These are phyloP conservation scores for Parietaria judaica DNA, from an alignment of 306 rosid genomes.

Conservation along the genomic window DNA sequence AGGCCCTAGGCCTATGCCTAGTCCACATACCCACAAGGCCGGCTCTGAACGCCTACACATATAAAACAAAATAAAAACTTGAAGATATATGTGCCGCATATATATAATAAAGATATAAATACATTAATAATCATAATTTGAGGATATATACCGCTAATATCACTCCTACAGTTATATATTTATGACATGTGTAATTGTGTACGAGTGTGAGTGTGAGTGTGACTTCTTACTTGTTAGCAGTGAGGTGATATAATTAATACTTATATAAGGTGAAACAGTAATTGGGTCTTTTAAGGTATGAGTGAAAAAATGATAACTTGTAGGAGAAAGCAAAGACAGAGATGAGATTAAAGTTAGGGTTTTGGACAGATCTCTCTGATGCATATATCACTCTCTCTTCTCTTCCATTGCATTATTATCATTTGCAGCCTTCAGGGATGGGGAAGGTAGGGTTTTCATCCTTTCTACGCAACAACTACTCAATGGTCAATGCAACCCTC, in stretches of 20 bases:
- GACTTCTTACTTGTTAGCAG: too few relatives aligned
- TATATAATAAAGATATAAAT: too few relatives aligned
- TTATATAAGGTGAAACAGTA: conserved; percentile 3
- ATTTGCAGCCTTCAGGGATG: conserved; percentile 14
- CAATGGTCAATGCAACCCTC: conserved; percentile 23
- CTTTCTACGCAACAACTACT: conserved; percentile 26
- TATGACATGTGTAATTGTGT: not conserved
- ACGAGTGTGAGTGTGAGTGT: not conserved
- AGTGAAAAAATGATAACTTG: conserved; percentile 25
- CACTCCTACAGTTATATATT: not conserved
- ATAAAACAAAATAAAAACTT: too few relatives aligned
- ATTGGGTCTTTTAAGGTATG: conserved; percentile 4
- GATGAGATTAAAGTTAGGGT: conserved; percentile 5
- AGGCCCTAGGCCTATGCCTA: too few relatives aligned
- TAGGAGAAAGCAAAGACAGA: conserved; percentile 26
- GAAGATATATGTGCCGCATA: too few relatives aligned
- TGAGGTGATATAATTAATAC: not conserved
- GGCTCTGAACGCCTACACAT: too few relatives aligned
- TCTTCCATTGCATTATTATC: conserved; percentile 16
- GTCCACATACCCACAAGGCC: too few relatives aligned
- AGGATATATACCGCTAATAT: too few relatives aligned
- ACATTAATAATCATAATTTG: too few relatives aligned
- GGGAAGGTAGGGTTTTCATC: conserved; percentile 31
- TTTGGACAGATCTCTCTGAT: conserved; percentile 10
- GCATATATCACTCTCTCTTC: conserved; percentile 24